Base-by-base conservation (phyloP, 202 grass and related monocot genomes). In the Zoysia matrella region DNA sequence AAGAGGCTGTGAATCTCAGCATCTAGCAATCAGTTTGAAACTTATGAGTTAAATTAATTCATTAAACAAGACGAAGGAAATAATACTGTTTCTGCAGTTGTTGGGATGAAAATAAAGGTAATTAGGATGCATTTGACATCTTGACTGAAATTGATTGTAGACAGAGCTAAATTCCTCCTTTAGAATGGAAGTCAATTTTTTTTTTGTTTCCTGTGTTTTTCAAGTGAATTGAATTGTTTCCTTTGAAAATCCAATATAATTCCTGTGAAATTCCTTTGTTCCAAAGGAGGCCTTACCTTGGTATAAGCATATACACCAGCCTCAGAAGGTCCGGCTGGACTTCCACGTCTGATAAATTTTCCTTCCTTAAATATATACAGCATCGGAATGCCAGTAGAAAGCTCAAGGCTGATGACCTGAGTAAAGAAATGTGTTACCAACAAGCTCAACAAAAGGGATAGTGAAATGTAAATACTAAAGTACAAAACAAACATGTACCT, bases 361-460 rank as follows among this genome's bases (percentile, higher is more conserved):
- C 93, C 96, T 80, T 96, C 91, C 85, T 94, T 99, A 81, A 90
- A 96, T 82, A 99, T 96, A 73, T 99, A 99, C 62, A 99, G 80
- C 96, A 99, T 99, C 46, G 96, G 96, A 76, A 99, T 83, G 72
- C 96, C 96, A 16, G 96, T 99, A 11, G 93, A 99, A 68, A 99
- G 66, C 79, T 99, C 96, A 78, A 99, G 91, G 78, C 77, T 90
- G 73, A 96, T 99, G 54, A 90, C 88, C 88, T 90, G 40, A 66
- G 54, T 41, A 82, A 83, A 73, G 12, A 76, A 80, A 16, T 42
- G n/a, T 65, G 3, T 65, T 60, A 9, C 3, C 47, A 68, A 18
- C 36, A 40, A 42, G 65, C 22, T 75, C 80, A 65, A 11, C 22
- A 63, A 71, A 75, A 84, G 5, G 39, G 30, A 74, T 36, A 66